Base-by-base conservation (phyloP, 108 stramenopile genomes). In the Chaetoceros muelleri region DNA sequence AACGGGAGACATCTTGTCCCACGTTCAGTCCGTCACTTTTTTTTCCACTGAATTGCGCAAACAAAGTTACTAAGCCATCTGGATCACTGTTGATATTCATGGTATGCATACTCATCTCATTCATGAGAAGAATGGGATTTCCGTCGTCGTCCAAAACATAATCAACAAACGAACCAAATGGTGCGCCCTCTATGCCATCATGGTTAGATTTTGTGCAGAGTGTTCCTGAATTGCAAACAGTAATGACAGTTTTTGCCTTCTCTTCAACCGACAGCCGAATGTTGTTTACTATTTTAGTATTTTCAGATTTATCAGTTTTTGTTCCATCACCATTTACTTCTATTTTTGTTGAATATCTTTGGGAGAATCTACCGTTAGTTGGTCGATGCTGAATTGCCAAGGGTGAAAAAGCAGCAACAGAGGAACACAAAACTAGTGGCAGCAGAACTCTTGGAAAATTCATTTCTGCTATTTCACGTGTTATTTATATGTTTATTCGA, bases 151-250 rank as follows among this genome's bases (percentile, higher is more conserved):
- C 97, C 21, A 98, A 69, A 5, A 98, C 93, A 66, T 96, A 98
- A 70, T 98, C 97, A 30, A 95, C 95, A 64, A 88, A 93, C 46
- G 88, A 88, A 24, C 95, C 95, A 57, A 97, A 97, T 26, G 97
- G 96, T 17, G 90, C 77, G 22, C 93, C 93, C 48, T 80, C 70
- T 53, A 93, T 84, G 16, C 80, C 93, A 2, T 82, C 81, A 54
- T 76, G 81, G 48, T 57, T 67, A 28, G 90, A 87, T 16, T 74
- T 61, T 5, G 92, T 93, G 71, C 87, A 93, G 7, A 93, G 69
- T 3, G 92, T 93, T 21, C 85, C 92, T 0, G 87, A 87, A 0
- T 83, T 90, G 60, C 82, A 90, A 31, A 87, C 82, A 40, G 80
- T 73, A 25, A 80, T 68, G 7, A 90, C 92, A 18, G 92, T 93